Base-by-base conservation (phyloP, 257 asterid species). In the Capsicum chinense region DNA sequence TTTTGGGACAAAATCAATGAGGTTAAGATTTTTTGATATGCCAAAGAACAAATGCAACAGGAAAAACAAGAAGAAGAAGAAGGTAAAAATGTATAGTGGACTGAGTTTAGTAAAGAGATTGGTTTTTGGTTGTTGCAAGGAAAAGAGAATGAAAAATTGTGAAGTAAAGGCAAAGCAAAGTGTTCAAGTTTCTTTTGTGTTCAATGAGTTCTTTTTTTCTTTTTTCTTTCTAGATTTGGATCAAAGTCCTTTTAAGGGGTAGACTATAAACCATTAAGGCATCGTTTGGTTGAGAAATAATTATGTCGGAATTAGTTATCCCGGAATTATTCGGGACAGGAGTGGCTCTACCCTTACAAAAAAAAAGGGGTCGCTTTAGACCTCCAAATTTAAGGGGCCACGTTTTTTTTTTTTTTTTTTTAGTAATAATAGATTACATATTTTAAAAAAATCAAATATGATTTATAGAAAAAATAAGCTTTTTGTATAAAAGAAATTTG, bases 141-240 rank as follows among this genome's bases (percentile, higher is more conserved):
- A n/a, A 19, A 19, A 48, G 60, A 26, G n/a, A 73, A 19, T 11
- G 37, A 80, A 83, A 67, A 82, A 37, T 4, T 67, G 87, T 47
- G 86, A 66, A 84, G 83, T 84, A 83, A 84, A 85, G 84, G 56
- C 3, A 81, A 84, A 70, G 85, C 48, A 80, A 83, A 73, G 59
- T 26, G 63, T 76, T 48, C 21, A 50, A 73, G 44, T 50, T 76
- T 70, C 16, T 26, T 52, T 52, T 26, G 62, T 21, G 81, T 74
- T 50, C 0, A 39, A 42, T 5, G 15, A 7, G 0, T 11, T 26
- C 26, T 26, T 66, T 13, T 26, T 26, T 1, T n/a, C n/a, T 5
- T 66, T 62, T 42, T 16, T 68, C 8, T 21, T 74, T 50, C 14
- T 48, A 19, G 60, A 74, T 50, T 74, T 50, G 81, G 14, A 21